phyloP scores from a whole-genome alignment of 805 yeast genomes.

The Candida tammaniensis region DNA sequence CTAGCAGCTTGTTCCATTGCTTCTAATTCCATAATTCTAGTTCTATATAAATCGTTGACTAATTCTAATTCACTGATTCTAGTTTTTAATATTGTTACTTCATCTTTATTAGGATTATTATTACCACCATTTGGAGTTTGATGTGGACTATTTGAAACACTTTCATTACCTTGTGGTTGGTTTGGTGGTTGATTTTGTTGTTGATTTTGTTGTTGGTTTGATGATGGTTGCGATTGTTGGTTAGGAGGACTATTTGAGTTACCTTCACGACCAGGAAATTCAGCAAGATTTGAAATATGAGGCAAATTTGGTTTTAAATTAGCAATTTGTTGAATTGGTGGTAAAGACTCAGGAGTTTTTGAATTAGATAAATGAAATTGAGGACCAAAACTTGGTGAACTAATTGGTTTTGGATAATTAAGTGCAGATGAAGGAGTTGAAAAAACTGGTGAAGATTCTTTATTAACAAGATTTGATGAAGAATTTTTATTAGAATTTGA shows the following conservation, averaged over 20 bases:
- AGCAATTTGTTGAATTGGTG: constrained; percentile 25
- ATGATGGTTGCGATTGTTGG: neutral
- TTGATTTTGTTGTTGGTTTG: neutral
- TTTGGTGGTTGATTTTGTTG: neutral
- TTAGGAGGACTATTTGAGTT: neutral
- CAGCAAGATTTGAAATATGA: constrained; percentile 16
- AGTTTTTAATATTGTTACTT: constrained; percentile 53
- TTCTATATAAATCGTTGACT: constrained; percentile 82
- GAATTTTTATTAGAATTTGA: neutral
- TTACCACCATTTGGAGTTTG: neutral
- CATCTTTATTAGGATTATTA: constrained; percentile 11
- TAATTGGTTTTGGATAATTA: constrained; percentile 11
- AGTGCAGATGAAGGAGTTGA: constrained; percentile 40
- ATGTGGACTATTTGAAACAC: constrained; percentile 3
- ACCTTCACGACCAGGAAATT: neutral
- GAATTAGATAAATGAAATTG: constrained; percentile 28
- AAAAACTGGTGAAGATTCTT: constrained; percentile 17
- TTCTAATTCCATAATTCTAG: constrained; percentile 82
- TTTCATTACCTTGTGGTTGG: neutral
- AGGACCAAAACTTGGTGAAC: constrained; percentile 47
- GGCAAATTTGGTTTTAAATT: constrained; percentile 23
- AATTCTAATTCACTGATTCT: constrained; percentile 85
- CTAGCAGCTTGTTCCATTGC: constrained; percentile 57
- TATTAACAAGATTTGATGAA: constrained; percentile 10
- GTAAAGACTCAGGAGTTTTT: constrained; percentile 15